Evolutionary conservation across 2,329 filamentous ascomycete genomes (phyloP).

Genomic region (Knoxdaviesia capensis): DNA sequence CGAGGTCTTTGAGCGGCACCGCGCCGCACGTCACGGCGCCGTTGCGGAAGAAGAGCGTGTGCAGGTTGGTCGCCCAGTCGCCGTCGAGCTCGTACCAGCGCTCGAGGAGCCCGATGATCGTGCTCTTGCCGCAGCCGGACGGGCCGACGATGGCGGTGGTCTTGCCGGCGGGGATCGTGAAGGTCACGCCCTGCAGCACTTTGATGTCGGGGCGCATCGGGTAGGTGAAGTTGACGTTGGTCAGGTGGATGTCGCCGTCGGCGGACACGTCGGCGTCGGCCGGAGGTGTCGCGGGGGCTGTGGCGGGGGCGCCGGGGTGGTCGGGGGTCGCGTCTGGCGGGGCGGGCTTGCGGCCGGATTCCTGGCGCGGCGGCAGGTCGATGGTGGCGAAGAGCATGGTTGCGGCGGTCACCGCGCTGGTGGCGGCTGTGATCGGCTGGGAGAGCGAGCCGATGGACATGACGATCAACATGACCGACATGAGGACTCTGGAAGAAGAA

Average conservation of each 20-base stretch:
- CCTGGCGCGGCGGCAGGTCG: constrained; percentile 10
- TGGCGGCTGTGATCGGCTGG: constrained; percentile 14
- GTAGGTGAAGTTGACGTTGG: constrained; percentile 52
- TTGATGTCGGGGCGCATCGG: constrained; percentile 44
- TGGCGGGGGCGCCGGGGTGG: constrained; percentile 15
- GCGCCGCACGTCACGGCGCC: constrained; percentile 28
- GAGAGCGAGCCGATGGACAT: constrained; percentile 13
- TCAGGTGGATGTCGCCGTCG: constrained; percentile 35
- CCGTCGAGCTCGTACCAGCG: constrained; percentile 40
- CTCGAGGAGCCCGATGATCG: constrained; percentile 50
- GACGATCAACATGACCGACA: constrained; percentile 11
- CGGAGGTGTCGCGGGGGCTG: too few species aligned
- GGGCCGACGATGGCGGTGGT: constrained; percentile 56
- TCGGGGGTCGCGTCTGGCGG: constrained; percentile 10
- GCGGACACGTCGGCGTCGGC: constrained; percentile 26
- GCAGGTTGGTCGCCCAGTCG: constrained; percentile 1
- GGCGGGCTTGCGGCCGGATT: constrained; percentile 11
- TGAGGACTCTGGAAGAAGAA: constrained; percentile 5
- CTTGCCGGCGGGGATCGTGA: constrained; percentile 41
- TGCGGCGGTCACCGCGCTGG: constrained; percentile 15
- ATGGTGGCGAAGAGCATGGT: constrained; percentile 19
- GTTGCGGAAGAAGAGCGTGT: neutral
- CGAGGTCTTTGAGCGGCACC: constrained; percentile 32
- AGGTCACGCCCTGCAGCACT: constrained; percentile 37
- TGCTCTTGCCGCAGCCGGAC: constrained; percentile 56